These are phyloP conservation scores for Cadophora gregata DNA, from an alignment of 2,329 filamentous ascomycete genomes.

Conservation along the genomic window DNA sequence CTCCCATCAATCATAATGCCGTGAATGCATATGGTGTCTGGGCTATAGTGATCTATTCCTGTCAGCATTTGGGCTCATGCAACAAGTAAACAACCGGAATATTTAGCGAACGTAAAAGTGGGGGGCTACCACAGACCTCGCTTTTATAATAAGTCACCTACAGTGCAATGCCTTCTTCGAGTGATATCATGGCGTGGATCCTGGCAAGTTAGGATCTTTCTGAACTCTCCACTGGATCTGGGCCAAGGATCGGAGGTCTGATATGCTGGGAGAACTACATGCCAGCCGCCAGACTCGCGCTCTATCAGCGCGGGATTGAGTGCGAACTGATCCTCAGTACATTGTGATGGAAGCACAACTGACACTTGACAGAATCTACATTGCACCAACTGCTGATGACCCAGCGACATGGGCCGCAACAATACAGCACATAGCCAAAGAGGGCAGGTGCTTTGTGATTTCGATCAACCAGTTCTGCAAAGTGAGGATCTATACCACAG, in stretches of 20 bases:
- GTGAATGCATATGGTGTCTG: no score
- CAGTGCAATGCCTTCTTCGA: no score
- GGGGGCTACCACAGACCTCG: no score
- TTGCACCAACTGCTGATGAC: neutral
- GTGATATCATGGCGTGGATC: no score
- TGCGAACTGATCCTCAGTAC: neutral
- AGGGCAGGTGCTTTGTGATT: conserved; percentile 52
- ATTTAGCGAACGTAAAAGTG: no score
- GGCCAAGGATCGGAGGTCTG: conserved; percentile 49
- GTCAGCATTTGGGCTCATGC: no score
- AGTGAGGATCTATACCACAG: conserved; percentile 33
- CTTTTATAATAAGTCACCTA: no score
- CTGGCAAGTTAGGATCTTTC: no score
- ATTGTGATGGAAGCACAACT: neutral
- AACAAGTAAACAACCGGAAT: no score
- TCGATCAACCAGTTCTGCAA: conserved; percentile 50
- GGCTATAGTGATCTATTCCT: no score
- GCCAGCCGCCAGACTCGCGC: conserved; percentile 49
- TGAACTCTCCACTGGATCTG: no score
- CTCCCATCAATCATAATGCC: no score
- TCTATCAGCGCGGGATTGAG: conserved; percentile 39
- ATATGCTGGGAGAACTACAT: conserved; percentile 55
- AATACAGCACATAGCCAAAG: conserved; percentile 54
- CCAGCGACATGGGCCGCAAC: conserved; percentile 47
- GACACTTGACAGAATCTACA: neutral